Evolutionary conservation across 139 green algal species (phyloP).

Genomic region (Edaphochlamys debaryana): DNA sequence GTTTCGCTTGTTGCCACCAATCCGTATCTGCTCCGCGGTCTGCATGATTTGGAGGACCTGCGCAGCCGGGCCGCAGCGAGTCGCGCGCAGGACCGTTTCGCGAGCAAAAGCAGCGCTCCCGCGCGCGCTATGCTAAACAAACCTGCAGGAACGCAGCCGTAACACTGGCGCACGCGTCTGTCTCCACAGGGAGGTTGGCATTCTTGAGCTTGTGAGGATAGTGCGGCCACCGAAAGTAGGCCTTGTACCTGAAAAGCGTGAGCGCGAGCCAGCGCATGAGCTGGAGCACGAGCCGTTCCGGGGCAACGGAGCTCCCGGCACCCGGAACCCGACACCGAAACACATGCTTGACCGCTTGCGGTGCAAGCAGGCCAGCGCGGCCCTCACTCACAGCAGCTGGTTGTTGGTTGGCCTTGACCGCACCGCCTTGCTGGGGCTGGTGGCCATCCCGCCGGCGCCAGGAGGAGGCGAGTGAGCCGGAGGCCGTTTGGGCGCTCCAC

Average conservation of each 20-base stretch:
- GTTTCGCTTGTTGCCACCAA: constrained; percentile 66
- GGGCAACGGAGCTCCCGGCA: too few relatives aligned
- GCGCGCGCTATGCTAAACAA: too few relatives aligned
- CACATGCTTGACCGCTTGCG: neutral
- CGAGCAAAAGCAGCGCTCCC: neutral
- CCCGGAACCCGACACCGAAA: neutral
- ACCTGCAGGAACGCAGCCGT: constrained; percentile 93
- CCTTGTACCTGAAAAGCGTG: constrained; percentile 86
- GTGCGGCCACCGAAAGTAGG: constrained; percentile 91
- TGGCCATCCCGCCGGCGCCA: neutral
- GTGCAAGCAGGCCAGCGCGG: neutral
- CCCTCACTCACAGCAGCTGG: constrained; percentile 84
- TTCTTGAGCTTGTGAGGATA: constrained; percentile 72
- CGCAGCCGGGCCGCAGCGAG: neutral
- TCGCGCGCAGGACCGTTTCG: neutral
- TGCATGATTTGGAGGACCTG: constrained; percentile 87
- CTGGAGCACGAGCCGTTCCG: too few relatives aligned
- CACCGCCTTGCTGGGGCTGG: constrained; percentile 19
- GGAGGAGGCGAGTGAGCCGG: constrained; percentile 5
- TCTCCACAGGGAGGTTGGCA: constrained; percentile 74
- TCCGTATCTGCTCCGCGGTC: constrained; percentile 68
- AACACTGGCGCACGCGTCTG: constrained; percentile 91
- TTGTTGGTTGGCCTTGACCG: constrained; percentile 91
- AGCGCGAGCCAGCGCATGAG: too few relatives aligned
- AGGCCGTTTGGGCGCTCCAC: neutral